Base-by-base conservation (phyloP, 2,329 filamentous ascomycete genomes). In the Hypoxylon sp. region DNA sequence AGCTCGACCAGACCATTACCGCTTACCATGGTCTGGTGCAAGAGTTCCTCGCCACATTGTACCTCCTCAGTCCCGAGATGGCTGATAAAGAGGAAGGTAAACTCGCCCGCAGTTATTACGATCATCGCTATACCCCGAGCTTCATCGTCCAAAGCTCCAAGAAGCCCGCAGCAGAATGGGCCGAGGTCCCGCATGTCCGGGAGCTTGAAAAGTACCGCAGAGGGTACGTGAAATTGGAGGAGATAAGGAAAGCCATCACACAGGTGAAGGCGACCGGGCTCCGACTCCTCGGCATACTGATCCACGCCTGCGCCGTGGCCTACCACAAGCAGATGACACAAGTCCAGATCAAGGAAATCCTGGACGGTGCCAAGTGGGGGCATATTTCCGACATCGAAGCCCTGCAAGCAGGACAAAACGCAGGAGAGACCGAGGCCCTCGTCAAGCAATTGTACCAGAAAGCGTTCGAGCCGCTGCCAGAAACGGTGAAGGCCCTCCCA, bases 41-140 rank as follows among this genome's bases (percentile, higher is more conserved):
- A n/a, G 58, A 55, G 7, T 61, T 50, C 48, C 12, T 43, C 27
- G 34, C 32, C 16, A 16, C 47, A 32, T 14, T 55, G 16, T 23
- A 47, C 23, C 25, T 46, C 41, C 39, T 61, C 1, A 51, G 32
- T 9, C 46, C 32, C 14, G 2, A 25, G 6, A 16, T 5, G 41
- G 23, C 23, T 6, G 14, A 19, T 8, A n/a, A 14, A 16, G 6
- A 32, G 3, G 34, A 14, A 5, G 45, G 34, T 14, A 12, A 32
- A 9, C n/a, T 3, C 9, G 32, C 34, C 5, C 43, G 27, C 32
- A 2, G 14, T 6, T 30, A 5, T 6, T 39, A 41, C 30, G 8
- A 9, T 3, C 2, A 3, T 2, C 2, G 3, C 1, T 1, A 19
- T 9, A 46, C 2, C 9, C 56, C 56, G 8, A 27, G 27, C 6